These are phyloP conservation scores for Marasmius fiardii DNA, from an alignment of 1,284 basidiomycete genomes.

Conservation along the genomic window DNA sequence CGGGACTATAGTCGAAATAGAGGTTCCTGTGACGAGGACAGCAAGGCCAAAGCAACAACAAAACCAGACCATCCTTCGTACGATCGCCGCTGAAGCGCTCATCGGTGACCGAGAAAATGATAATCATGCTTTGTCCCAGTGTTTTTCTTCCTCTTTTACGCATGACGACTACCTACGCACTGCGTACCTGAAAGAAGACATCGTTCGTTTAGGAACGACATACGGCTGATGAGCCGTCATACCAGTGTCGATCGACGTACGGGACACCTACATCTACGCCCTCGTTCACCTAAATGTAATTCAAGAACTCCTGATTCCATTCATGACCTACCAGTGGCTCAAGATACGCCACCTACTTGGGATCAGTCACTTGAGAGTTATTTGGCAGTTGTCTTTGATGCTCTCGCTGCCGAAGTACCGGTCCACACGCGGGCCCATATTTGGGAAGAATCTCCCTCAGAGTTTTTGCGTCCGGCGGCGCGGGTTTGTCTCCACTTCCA, in stretches of 20 bases:
- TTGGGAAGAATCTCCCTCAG: too few species aligned
- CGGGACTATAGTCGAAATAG: constrained; percentile 4
- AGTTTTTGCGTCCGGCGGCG: too few species aligned
- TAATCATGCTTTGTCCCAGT: background rate
- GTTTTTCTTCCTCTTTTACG: background rate
- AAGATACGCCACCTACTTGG: too few species aligned
- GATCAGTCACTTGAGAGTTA: too few species aligned
- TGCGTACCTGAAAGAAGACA: constrained; percentile 8
- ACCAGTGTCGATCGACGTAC: constrained; percentile 8
- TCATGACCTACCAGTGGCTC: too few species aligned
- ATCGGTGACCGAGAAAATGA: constrained; percentile 8
- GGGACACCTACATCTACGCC: too few species aligned
- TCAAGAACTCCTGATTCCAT: too few species aligned
- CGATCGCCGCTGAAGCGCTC: constrained; percentile 8
- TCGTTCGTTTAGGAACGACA: constrained; percentile 9
- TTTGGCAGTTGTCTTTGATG: too few species aligned
- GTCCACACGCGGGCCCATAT: too few species aligned
- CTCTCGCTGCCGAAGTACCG: too few species aligned
- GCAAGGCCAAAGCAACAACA: too few species aligned
- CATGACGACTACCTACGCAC: background rate
- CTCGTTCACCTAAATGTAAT: too few species aligned
- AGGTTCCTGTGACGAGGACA: constrained; percentile 1
- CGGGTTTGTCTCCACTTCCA: background rate
- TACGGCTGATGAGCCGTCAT: constrained; percentile 7
- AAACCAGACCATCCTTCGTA: constrained; percentile 2